Base-by-base conservation (phyloP, 148 eudicot species). In the Chenopodium album region DNA sequence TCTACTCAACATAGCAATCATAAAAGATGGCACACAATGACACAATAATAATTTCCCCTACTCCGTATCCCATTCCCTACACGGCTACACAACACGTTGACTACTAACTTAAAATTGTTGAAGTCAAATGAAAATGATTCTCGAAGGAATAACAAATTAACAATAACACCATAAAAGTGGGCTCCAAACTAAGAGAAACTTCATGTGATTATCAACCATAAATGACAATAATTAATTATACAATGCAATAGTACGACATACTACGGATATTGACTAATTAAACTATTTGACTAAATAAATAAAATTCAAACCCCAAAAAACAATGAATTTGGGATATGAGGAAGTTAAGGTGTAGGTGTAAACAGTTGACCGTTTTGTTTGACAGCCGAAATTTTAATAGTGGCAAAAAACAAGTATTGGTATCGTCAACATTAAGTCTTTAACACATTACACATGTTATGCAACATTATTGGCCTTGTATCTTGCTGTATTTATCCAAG, bases 361-460 rank as follows among this genome's bases (percentile, higher is more conserved):
- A 73, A 73, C 76, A 73, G 32, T 23, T 73, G 76, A 73, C 76
- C 56, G 22, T 56, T 73, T 11, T 54, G 31, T 73, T 73, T 73
- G 31, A 46, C 59, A 47, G 59, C 76, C 76, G 76, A 50, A 73
- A 73, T 73, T 73, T 17, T 14, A 56, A 17, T 56, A 14, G 22
- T 56, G 62, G 7, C 22, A 56, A 56, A 14, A 56, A 56, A 12
- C 13, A 56, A 14, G 62, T 50, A 56, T 14, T 41, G 44, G 44
- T 41, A 41, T 56, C 22, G 4, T 56, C 7, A 56, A 56, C 62
- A 13, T 14, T 4, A 56, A 56, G 62, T 56, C 22, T 56, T 56
- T 41, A 41, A 41, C 44, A 41, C 44, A 41, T 41, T 41, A 41
- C 44, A 52, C 56, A 52, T 52, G 56, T 52, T 10, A 52, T 52